phyloP scores from a whole-genome alignment of 1,139 yeast species.

The Scheffersomyces illinoinensis region DNA sequence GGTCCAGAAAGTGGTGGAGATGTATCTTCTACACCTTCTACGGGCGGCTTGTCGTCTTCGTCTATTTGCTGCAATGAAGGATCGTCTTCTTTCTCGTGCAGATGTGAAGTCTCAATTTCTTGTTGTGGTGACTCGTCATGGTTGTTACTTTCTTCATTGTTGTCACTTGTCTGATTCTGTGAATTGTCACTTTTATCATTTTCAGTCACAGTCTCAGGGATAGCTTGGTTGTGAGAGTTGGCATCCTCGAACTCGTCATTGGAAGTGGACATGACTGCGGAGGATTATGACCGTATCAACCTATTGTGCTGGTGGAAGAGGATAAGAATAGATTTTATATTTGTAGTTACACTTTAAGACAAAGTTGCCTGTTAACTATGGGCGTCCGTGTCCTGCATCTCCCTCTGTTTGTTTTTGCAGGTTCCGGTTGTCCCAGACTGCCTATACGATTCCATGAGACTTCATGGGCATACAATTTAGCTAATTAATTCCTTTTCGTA shows the following conservation, averaged over 20 bases:
- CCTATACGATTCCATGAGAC: neutral
- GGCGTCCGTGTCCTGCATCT: neutral
- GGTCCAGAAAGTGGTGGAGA: neutral
- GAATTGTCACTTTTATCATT: constrained; percentile 2
- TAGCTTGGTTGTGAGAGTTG: constrained; percentile 1
- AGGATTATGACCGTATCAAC: neutral
- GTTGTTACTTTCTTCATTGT: constrained; percentile 2
- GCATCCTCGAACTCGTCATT: constrained; percentile 25
- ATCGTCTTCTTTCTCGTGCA: constrained; percentile 5
- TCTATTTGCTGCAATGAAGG: neutral
- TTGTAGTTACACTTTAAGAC: neutral
- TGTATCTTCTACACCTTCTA: neutral
- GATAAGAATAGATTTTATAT: neutral
- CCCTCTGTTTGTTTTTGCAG: neutral
- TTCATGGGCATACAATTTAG: neutral
- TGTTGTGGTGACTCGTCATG: constrained; percentile 1
- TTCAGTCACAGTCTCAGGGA: neutral
- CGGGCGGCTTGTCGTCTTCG: neutral
- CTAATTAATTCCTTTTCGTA: neutral
- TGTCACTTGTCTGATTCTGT: constrained; percentile 6
- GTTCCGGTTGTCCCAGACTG: neutral
- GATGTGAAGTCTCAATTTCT: constrained; percentile 6
- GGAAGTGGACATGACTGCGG: constrained; percentile 7
- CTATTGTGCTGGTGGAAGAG: neutral
- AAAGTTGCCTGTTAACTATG: neutral